Base-by-base conservation (phyloP, 495 filamentous ascomycete genomes). In the Pseudomonodictys pantanalensis region DNA sequence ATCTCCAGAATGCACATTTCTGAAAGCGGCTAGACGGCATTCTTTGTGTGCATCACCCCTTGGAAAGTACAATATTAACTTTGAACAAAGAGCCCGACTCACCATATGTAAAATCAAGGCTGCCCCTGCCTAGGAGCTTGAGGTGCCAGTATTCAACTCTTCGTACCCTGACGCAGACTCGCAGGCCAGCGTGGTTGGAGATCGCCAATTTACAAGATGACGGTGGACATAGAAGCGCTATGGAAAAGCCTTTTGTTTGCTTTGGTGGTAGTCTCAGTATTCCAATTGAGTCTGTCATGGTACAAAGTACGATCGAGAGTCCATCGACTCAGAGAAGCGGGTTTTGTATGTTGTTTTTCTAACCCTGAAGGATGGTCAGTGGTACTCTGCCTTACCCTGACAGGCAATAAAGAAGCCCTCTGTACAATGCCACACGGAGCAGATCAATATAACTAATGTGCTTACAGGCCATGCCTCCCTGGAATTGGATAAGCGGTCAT, bases 301-400 rank as follows among this genome's bases (percentile, higher is more conserved):
- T 49, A 49, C 45, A 49, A 17, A n/a, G 45, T 49, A 23, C 23
- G 45, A 18, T 49, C 45, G 18, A n/a, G 23, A 2, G 45, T 49
- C 22, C 24, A 49, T 30, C 3, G 23, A 2, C 24, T 49, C 11
- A n/a, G 45, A 5, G 30, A 49, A n/a, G 4, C 8, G 45, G 45
- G 45, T 4, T 18, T 28, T 4, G 45, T 49, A 49, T 26, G 45
- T 49, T 15, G 15, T 17, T 30, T 22, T 30, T 23, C 25, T 23
- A 29, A 26, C n/a, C 30, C 45, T 6, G 15, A 20, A 6, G 5
- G 6, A 23, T 22, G 5, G 43, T 23, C 18, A 22, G 7, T 17
- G 10, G n/a, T n/a, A n/a, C n/a, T 44, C 18, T 44, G 9, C 7
- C 8, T 2, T 22, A 23, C 20, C 8, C 12, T 2, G 5, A 23